Conservation (phyloP, 306 rosid species). For the Corylus heterophylla region DNA sequence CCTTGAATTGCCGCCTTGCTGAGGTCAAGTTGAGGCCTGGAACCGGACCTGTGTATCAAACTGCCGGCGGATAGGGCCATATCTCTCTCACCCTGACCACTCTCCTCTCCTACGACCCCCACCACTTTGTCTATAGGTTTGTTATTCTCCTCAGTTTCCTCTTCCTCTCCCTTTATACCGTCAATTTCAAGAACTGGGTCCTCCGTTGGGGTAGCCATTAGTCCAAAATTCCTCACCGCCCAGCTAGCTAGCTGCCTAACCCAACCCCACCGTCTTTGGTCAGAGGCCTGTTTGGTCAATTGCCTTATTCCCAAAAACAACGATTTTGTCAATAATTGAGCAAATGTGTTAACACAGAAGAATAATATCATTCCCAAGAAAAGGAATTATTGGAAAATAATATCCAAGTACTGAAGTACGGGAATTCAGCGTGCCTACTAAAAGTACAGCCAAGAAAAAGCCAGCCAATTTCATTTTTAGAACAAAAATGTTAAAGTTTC, state of each 20-base stretch:
- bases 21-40: constrained; percentile 92
- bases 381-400: background rate
- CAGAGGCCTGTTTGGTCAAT: constrained; percentile 30
- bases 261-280: constrained; percentile 41
- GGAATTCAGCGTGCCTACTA: background rate
- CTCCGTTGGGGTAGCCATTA: constrained; percentile 59
- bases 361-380: background rate
- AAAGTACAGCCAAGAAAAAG: background rate
- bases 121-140: constrained; percentile 19
- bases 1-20: constrained; percentile 94
- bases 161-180: constrained; percentile 32
- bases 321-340: background rate
- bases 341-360: background rate
- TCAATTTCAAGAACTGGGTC: constrained; percentile 46
- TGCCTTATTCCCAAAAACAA: constrained; percentile 5
- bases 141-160: constrained; percentile 26
- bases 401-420: background rate
- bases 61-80: constrained; percentile 63
- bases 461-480: background rate
- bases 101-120: constrained; percentile 18
- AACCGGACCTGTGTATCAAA: constrained; percentile 80
- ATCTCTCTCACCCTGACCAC: constrained; percentile 49
- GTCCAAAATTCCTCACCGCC: constrained; percentile 29
- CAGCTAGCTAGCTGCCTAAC: constrained; percentile 36
- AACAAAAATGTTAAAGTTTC: background rate